Evolutionary conservation across 441 rosid species (phyloP).

Genomic region (Erysimum pusillum): DNA sequence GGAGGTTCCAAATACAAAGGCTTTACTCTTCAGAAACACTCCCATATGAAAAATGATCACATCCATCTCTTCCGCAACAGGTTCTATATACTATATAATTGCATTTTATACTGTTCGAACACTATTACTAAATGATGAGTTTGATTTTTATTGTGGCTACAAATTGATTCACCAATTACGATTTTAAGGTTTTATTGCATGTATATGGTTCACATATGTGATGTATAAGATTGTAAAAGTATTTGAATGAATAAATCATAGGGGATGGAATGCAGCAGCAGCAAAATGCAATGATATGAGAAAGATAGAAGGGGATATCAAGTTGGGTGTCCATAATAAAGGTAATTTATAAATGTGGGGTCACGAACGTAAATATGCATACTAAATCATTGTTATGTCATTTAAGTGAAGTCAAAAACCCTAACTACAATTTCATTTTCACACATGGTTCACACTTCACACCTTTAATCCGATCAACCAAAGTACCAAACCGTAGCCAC

Average conservation of each 20-base stretch:
- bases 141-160: conserved; percentile 2
- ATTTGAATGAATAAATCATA: background rate
- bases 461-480: background rate
- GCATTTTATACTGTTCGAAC: background rate
- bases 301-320: background rate
- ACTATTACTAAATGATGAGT: background rate
- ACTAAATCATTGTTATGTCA: background rate
- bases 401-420: conserved; percentile 12
- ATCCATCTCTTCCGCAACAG: conserved; percentile 25
- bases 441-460: background rate
- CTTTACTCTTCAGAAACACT: conserved; percentile 2
- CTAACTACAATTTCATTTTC: conserved; percentile 8
- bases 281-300: conserved; percentile 12
- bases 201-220: background rate
- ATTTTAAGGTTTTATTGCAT: no score
- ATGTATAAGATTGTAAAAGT: background rate
- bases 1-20: conserved; percentile 55
- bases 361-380: background rate
- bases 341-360: conserved; percentile 29
- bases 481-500: conserved; percentile 3
- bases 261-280: conserved; percentile 32
- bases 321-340: conserved; percentile 27
- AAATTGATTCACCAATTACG: background rate
- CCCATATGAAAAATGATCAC: background rate
- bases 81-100: background rate